These are phyloP conservation scores for Solanum dulcamara DNA, from an alignment of 257 asterid species.

Conservation along the genomic window DNA sequence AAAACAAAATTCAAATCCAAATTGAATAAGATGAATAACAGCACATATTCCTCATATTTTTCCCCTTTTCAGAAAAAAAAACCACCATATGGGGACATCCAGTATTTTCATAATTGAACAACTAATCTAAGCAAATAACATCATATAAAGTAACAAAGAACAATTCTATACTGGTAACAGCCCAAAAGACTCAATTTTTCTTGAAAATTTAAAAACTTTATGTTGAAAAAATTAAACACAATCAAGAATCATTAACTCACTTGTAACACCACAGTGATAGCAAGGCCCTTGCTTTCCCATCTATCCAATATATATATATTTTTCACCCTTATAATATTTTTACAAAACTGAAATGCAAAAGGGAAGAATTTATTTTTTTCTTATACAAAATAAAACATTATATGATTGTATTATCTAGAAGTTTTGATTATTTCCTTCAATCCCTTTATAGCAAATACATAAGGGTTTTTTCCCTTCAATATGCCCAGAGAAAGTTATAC, in stretches of 20 bases:
- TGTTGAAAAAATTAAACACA: background rate
- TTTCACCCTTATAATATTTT: constrained; percentile 1
- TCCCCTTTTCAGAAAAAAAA: constrained; percentile 10
- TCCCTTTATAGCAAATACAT: constrained; percentile 17
- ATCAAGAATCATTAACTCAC: constrained; percentile 52
- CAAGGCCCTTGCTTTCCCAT: constrained; percentile 99
- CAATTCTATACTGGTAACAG: constrained; percentile 9
- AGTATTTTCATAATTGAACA: constrained; percentile 13
- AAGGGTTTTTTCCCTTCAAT: constrained; percentile 21
- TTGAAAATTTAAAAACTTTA: background rate
- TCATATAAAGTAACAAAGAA: constrained; percentile 7
- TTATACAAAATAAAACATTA: background rate
- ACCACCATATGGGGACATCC: constrained; percentile 12
- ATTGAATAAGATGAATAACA: constrained; percentile 7
- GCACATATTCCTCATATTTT: constrained; percentile 15
- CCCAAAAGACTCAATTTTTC: constrained; percentile 11
- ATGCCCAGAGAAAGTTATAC: constrained; percentile 5
- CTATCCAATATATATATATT: background rate
- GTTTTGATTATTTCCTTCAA: constrained; percentile 18
- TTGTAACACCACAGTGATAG: constrained; percentile 99
- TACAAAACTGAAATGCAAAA: constrained; percentile 13
- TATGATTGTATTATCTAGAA: background rate
- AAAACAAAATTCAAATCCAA: constrained; percentile 1
- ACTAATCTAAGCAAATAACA: constrained; percentile 18
- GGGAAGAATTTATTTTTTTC: background rate